phyloP scores from a whole-genome alignment of 371 early-diverging fungal genomes.

The Neoconidiobolus thromboides region DNA sequence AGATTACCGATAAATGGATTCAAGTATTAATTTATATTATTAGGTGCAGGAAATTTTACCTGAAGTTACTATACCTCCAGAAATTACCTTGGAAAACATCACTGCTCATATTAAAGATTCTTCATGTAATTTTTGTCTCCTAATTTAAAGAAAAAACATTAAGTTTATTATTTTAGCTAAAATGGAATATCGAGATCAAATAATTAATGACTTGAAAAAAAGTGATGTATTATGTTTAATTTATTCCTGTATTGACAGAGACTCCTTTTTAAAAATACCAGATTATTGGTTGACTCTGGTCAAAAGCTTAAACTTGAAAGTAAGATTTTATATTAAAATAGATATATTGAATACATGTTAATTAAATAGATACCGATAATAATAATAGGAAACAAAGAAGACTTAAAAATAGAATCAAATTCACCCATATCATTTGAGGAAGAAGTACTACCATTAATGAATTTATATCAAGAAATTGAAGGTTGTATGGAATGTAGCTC shows the following conservation, averaged over 20 bases:
- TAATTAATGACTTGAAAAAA: slow-evolving; percentile 78
- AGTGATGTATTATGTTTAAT: slow-evolving; percentile 94
- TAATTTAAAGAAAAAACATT: neutral
- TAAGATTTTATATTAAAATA: slow-evolving; percentile 14
- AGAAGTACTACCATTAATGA: slow-evolving; percentile 91
- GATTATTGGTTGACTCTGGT: slow-evolving; percentile 85
- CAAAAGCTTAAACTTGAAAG: slow-evolving; percentile 73
- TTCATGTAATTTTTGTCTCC: slow-evolving; percentile 31
- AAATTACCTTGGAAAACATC: slow-evolving; percentile 88
- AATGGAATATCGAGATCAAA: slow-evolving; percentile 63
- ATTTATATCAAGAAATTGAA: slow-evolving; percentile 96
- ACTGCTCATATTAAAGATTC: slow-evolving; percentile 93
- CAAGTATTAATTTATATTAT: neutral
- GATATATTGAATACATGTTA: neutral
- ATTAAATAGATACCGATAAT: slow-evolving; percentile 68
- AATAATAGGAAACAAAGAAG: slow-evolving; percentile 93
- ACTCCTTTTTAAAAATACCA: slow-evolving; percentile 63
- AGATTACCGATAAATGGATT: neutral
- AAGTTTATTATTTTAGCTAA: slow-evolving; percentile 28
- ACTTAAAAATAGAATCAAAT: slow-evolving; percentile 61
- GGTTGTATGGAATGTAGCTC: slow-evolving; percentile 94
- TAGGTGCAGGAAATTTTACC: slow-evolving; percentile 93
- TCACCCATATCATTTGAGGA: slow-evolving; percentile 67
- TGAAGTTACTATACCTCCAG: slow-evolving; percentile 94
- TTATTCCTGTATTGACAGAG: slow-evolving; percentile 68